Evolutionary conservation across 352 stramenopile genomes (phyloP), one percentile per base, ranked within the genome.

Genomic region (Sclerospora graminicola): DNA sequence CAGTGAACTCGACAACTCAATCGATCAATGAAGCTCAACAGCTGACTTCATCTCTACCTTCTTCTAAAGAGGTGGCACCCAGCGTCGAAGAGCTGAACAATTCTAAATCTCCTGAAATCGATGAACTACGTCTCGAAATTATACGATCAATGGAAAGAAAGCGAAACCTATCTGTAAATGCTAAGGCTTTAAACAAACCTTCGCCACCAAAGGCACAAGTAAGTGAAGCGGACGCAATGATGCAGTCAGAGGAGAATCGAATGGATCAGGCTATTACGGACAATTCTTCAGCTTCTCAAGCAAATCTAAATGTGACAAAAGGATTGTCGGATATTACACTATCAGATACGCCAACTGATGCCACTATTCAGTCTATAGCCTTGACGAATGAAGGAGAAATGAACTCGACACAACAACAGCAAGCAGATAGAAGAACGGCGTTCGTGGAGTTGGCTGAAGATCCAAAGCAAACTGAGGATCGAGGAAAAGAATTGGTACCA

Each of bases 141-240:
- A 51, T 76, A 47, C 38, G 48, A 19, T 79, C 67, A 20, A 76
- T 79, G 58, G 59, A 50, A 18, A 58, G 54, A 39, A 69, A 69
- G 26, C 52, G 52, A 9, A 57, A 66, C 29, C 44, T 27, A 34
- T n/a, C n/a, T n/a, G 9, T 31, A 28, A 57, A 5, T 24, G 51
- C 2, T 28, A 56, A 49, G 15, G 14, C 29, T 41, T 4, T 13
- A 9, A 50, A 33, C 23, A 57, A 30, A 9, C 13, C 20, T 29
- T 24, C 21, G 26, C 11, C 11, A 19, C 27, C 41, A 13, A 39
- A 20, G 6, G 24, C n/a, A 21, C 14, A 45, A 31, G 15, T 23
- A 41, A 27, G 4, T 35, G 21, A 31, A 11, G 15, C 15, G 21
- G 44, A 16, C 13, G 9, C 20, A 45, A 24, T 24, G 3, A 15